Evolutionary conservation across 2,329 filamentous ascomycete genomes (phyloP).

Genomic region (Bretziella fagacearum): DNA sequence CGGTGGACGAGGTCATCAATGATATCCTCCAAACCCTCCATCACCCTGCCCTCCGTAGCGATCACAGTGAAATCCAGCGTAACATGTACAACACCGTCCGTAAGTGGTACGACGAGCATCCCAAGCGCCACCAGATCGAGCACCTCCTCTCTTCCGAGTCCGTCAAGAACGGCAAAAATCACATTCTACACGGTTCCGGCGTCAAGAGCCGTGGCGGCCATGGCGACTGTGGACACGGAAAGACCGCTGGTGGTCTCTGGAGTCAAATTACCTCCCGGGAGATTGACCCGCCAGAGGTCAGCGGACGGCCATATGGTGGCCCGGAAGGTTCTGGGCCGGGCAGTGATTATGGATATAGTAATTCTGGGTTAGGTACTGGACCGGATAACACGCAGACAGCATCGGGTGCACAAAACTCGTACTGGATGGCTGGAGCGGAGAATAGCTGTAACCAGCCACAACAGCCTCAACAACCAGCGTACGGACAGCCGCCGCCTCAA

Average conservation of each 20-base stretch:
- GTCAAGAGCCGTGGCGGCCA: slow-evolving; percentile 25
- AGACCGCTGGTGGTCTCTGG: slow-evolving; percentile 43
- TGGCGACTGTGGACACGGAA: slow-evolving; percentile 35
- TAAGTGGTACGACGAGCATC: slow-evolving; percentile 57
- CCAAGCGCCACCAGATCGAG: slow-evolving; percentile 52
- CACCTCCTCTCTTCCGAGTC: slow-evolving; percentile 65
- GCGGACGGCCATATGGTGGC: slow-evolving; percentile 4
- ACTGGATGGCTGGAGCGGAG: slow-evolving; percentile 10
- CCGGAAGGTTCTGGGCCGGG: neutral
- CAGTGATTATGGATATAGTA: slow-evolving; percentile 9
- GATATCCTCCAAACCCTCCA: slow-evolving; percentile 77
- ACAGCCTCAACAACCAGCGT: slow-evolving; percentile 1
- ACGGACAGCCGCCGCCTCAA: neutral
- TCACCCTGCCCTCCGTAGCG: slow-evolving; percentile 68
- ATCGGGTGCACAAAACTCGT: slow-evolving; percentile 9
- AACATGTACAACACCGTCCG: slow-evolving; percentile 81
- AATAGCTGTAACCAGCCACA: neutral
- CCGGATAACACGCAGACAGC: neutral
- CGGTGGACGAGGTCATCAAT: slow-evolving; percentile 65
- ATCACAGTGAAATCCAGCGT: slow-evolving; percentile 59
- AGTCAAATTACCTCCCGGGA: slow-evolving; percentile 43
- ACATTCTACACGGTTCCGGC: slow-evolving; percentile 32
- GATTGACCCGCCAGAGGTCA: slow-evolving; percentile 19
- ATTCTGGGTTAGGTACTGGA: neutral
- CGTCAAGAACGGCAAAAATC: slow-evolving; percentile 70